Evolutionary conservation across 805 yeast genomes (phyloP).

Genomic region (Barnettozyma sucrosica): DNA sequence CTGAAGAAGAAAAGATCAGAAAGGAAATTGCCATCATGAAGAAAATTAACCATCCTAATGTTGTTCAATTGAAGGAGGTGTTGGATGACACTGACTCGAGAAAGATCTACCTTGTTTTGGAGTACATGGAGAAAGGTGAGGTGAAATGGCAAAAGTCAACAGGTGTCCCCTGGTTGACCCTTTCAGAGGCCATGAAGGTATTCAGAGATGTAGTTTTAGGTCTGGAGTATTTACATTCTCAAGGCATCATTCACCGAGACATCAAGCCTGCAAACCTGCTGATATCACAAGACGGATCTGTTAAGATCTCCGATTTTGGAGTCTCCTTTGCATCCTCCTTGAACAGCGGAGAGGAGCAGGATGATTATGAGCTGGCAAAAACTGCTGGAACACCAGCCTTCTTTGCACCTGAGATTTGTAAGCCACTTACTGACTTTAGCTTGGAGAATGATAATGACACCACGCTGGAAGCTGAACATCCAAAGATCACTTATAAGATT

Average conservation of each 20-base stretch:
- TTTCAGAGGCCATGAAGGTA: conserved; percentile 61
- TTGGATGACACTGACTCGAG: conserved; percentile 78
- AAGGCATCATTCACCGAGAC: conserved; percentile 91
- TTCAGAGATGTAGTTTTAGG: conserved; percentile 84
- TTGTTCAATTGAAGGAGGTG: conserved; percentile 82
- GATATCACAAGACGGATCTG: conserved; percentile 60
- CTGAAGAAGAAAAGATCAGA: conserved; percentile 68
- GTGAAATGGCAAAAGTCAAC: conserved; percentile 65
- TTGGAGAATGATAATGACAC: conserved; percentile 19
- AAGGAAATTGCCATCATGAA: conserved; percentile 92
- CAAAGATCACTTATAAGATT: conserved; percentile 69
- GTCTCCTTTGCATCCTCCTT: conserved; percentile 67
- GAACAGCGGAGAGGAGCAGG: conserved; percentile 41
- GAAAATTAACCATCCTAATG: conserved; percentile 86
- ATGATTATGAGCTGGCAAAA: conserved; percentile 82
- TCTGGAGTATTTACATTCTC: conserved; percentile 82
- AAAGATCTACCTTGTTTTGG: conserved; percentile 85
- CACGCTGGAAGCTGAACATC: conserved; percentile 18
- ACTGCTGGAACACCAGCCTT: conserved; percentile 98
- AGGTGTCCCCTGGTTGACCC: conserved; percentile 63
- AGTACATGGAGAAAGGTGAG: conserved; percentile 87
- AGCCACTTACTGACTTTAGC: conserved; percentile 30
- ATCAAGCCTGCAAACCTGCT: conserved; percentile 91
- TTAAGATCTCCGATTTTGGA: conserved; percentile 95
- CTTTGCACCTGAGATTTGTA: conserved; percentile 89